Conservation (phyloP, 345 rosid species). For the Bretschneidera sinensis region DNA sequence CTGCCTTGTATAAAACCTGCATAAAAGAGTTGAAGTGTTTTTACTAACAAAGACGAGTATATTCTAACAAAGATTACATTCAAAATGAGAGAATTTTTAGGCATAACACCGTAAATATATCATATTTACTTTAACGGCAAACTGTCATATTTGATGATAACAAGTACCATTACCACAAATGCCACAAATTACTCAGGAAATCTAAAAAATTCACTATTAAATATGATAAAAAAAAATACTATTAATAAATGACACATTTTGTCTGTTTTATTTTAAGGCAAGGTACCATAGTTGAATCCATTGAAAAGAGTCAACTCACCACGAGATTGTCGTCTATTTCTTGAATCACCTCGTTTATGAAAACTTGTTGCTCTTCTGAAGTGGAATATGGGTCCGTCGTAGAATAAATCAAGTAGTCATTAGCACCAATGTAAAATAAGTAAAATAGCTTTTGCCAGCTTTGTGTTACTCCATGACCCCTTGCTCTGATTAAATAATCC, state of each 20-base stretch:
- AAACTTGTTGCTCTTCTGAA: conserved; percentile 14
- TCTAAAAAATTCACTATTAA: too few species aligned
- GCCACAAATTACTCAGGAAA: too few species aligned
- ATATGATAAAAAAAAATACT: too few species aligned
- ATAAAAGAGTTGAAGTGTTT: background rate
- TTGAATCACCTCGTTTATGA: conserved; percentile 15
- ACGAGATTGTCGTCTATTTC: conserved; percentile 13
- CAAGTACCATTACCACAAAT: too few species aligned
- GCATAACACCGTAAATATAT: too few species aligned
- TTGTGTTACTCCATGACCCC: conserved; percentile 10
- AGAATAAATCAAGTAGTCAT: conserved; percentile 22
- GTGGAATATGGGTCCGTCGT: background rate
- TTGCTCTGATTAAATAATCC: background rate
- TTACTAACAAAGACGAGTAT: too few species aligned
- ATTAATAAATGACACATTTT: too few species aligned
- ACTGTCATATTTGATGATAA: too few species aligned
- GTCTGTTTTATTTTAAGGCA: too few species aligned
- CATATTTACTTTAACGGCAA: too few species aligned
- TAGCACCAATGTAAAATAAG: conserved; percentile 20
- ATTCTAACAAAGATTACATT: background rate
- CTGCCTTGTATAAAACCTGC: conserved; percentile 19
- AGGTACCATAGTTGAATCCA: too few species aligned
- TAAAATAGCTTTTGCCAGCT: conserved; percentile 14
- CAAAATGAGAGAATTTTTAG: background rate
- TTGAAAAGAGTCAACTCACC: conserved; percentile 22